Percentiles rank a stretch among this genome's conserved stretches.
Conservation (phyloP, 169 alveolate species). For the Eimeria acervulina region DNA sequence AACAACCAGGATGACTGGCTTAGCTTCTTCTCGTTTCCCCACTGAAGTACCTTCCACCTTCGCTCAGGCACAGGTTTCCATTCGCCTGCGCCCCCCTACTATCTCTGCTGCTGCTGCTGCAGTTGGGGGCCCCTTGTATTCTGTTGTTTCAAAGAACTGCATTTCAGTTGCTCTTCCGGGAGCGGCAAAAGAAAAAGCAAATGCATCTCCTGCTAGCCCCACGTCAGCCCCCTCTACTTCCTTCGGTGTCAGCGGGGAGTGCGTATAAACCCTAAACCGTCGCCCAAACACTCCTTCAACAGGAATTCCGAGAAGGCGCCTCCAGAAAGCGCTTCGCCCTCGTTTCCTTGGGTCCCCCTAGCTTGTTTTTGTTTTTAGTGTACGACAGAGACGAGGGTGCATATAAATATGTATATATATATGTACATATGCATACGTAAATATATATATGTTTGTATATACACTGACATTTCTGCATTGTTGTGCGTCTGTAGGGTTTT, state of each 20-base stretch:
- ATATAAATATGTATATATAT: no score
- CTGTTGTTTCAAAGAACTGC: background rate
- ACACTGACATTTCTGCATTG: background rate
- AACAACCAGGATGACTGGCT: background rate
- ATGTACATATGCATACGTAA: background rate
- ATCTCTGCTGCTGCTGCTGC: conserved; percentile 2
- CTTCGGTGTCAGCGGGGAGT: conserved; percentile 20
- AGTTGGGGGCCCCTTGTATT: background rate
- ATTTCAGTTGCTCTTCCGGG: background rate
- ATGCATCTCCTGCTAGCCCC: background rate
- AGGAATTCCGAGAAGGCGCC: background rate
- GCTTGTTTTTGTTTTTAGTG: background rate
- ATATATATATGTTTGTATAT: background rate
- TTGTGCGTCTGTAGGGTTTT: conserved; percentile 34
- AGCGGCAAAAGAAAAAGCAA: background rate
- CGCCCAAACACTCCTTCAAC: background rate
- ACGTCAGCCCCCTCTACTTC: background rate
- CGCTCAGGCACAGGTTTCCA: background rate
- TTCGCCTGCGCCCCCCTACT: conserved; percentile 32
- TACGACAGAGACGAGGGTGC: background rate
- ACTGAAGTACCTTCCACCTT: background rate
- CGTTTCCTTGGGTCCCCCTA: background rate
- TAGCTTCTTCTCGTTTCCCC: background rate
- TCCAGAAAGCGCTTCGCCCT: no score
- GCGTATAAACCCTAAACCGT: background rate